Evolutionary conservation across 2,329 filamentous ascomycete genomes (phyloP).

Genomic region (Trichophyton rubrum): DNA sequence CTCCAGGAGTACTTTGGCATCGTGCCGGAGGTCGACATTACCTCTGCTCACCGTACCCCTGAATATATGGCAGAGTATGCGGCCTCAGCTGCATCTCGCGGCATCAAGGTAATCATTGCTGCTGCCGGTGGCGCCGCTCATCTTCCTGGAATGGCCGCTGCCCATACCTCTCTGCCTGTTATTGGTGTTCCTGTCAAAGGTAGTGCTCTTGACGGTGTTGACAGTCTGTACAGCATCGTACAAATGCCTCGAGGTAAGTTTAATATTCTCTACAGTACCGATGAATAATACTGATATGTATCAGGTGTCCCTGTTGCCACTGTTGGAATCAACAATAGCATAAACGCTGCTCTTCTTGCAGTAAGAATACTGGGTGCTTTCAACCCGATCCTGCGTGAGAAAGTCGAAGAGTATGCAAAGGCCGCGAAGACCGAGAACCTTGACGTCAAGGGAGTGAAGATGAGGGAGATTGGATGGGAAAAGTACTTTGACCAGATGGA

Average conservation of each 20-base stretch:
- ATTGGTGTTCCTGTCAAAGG: slow-evolving; percentile 69
- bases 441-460: slow-evolving; percentile 31
- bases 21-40: slow-evolving; percentile 35
- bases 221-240: slow-evolving; percentile 60
- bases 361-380: slow-evolving; percentile 51
- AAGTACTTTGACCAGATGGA: slow-evolving; percentile 35
- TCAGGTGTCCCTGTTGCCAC: slow-evolving; percentile 58
- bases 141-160: slow-evolving; percentile 62
- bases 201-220: slow-evolving; percentile 57
- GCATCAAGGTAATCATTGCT: slow-evolving; percentile 62
- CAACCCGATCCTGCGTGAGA: slow-evolving; percentile 29
- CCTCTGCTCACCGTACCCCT: slow-evolving; percentile 54
- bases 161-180: slow-evolving; percentile 58
- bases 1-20: slow-evolving; percentile 33
- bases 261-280: background rate
- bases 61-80: slow-evolving; percentile 57
- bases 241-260: slow-evolving; percentile 55
- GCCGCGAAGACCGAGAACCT: slow-evolving; percentile 31
- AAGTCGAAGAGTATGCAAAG: slow-evolving; percentile 33
- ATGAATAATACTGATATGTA: slow-evolving; percentile 18
- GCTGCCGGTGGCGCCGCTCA: slow-evolving; percentile 64
- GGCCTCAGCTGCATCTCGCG: slow-evolving; percentile 48
- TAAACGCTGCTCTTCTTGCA: slow-evolving; percentile 62
- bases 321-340: slow-evolving; percentile 68
- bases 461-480: slow-evolving; percentile 33